A percentile compares a stretch with the other conserved stretches of the same genome.
Evolutionary conservation across 2,329 filamentous ascomycete species (phyloP).

Genomic region (Paraphaeosphaeria sporulosa): DNA sequence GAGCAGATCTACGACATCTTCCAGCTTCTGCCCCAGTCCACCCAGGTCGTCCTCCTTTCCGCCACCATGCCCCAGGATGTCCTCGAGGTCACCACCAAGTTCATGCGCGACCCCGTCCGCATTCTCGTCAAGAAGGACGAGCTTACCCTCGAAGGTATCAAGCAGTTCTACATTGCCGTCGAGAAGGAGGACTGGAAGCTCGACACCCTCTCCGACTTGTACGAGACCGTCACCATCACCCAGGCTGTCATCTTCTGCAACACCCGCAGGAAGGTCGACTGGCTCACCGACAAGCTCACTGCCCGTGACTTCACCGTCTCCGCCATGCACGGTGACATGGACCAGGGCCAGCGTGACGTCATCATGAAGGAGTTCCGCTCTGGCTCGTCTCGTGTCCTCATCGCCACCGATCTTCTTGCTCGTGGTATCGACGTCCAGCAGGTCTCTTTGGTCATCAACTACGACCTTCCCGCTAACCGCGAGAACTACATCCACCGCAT

Average conservation of each 20-base stretch:
- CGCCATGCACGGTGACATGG: conserved; percentile 99
- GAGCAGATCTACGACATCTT: conserved; percentile 99
- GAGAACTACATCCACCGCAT: conserved; percentile 99
- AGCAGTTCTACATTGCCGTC: conserved; percentile 99
- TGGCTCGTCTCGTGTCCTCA: conserved; percentile 96
- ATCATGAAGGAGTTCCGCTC: conserved; percentile 99
- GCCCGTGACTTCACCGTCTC: conserved; percentile 99
- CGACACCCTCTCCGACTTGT: conserved; percentile 97
- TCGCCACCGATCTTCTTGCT: conserved; percentile 95
- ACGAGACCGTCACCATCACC: conserved; percentile 99
- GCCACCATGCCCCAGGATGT: conserved; percentile 99
- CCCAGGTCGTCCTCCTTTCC: conserved; percentile 96
- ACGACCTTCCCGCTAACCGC: conserved; percentile 97
- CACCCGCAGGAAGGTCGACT: conserved; percentile 99
- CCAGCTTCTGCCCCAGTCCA: conserved; percentile 96
- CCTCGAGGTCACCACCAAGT: conserved; percentile 99
- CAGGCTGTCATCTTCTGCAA: conserved; percentile 99
- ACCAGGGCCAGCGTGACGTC: conserved; percentile 94
- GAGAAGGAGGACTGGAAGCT: conserved; percentile 99
- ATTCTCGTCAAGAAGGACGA: conserved; percentile 99
- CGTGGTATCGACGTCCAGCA: conserved; percentile 99
- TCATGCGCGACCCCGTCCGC: conserved; percentile 99
- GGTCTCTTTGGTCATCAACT: conserved; percentile 99
- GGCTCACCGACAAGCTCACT: conserved; percentile 99
- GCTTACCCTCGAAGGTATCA: conserved; percentile 99